Percentiles rank a stretch among this genome's conserved stretches.
Evolutionary conservation across 1,284 basidiomycete species (phyloP).

Genomic region (Leccinum pachyderme): DNA sequence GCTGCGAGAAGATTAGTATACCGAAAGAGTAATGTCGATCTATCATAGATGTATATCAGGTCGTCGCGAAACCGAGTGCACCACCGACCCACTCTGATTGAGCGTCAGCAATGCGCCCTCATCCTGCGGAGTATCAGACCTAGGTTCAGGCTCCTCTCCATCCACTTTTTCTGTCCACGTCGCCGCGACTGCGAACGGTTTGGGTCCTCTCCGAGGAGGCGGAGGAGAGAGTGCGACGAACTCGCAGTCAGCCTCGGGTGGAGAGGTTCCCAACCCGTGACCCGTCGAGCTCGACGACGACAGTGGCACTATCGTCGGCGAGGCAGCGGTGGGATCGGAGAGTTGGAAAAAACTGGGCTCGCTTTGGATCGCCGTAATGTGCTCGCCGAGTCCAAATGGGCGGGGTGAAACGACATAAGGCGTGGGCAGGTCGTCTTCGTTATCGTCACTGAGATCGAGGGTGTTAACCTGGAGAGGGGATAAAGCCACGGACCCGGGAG

Average conservation of each 20-base stretch:
- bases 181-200: constrained; percentile 9
- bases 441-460: constrained; percentile 27
- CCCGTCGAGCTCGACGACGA: constrained; percentile 1
- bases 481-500: constrained; percentile 2
- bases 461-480: constrained; percentile 26
- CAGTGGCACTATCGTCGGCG: constrained; percentile 29
- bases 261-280: neutral
- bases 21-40: constrained; percentile 9
- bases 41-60: constrained; percentile 8
- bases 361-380: constrained; percentile 51
- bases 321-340: constrained; percentile 41
- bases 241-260: constrained; percentile 16
- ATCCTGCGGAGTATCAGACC: constrained; percentile 8
- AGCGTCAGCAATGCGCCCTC: constrained; percentile 11
- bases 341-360: constrained; percentile 59
- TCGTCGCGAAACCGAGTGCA: constrained; percentile 31
- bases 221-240: constrained; percentile 33
- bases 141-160: constrained; percentile 2
- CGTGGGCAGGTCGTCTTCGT: constrained; percentile 21
- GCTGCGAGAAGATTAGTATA: constrained; percentile 15
- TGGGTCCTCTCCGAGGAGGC: constrained; percentile 29
- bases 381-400: constrained; percentile 54
- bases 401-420: constrained; percentile 35
- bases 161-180: constrained; percentile 17
- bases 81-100: constrained; percentile 22